A percentile compares a stretch with the other conserved stretches of the same genome.
Conservation (phyloP, 2,329 filamentous ascomycete genomes). For the Aspergillus glaucus region DNA sequence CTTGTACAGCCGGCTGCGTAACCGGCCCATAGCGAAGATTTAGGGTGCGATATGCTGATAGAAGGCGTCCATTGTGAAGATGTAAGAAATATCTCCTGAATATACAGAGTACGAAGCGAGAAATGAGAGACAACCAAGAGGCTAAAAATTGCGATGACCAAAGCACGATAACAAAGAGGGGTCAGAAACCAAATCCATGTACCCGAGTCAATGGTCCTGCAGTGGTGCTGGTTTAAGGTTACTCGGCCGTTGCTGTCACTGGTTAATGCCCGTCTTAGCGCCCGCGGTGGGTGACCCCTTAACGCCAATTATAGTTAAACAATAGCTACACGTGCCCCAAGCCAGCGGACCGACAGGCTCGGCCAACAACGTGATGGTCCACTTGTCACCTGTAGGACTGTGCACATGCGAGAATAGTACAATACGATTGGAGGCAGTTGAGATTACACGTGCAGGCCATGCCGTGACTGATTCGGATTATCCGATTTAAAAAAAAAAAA, state of each 20-base stretch:
- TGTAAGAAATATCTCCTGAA: background rate
- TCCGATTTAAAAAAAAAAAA: background rate
- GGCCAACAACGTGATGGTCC: background rate
- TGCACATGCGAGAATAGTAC: background rate
- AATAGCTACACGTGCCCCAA: background rate
- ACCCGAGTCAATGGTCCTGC: background rate
- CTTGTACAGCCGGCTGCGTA: constrained; percentile 34
- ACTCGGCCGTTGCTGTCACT: background rate
- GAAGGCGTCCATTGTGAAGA: background rate
- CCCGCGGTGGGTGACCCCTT: background rate
- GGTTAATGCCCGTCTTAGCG: background rate
- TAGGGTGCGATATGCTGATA: background rate
- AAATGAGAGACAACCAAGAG: constrained; percentile 1
- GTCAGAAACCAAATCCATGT: background rate
- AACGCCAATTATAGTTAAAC: too few relatives aligned
- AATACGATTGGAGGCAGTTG: too few relatives aligned
- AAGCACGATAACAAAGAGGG: background rate
- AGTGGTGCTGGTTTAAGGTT: background rate
- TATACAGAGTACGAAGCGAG: background rate
- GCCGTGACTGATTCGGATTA: too few relatives aligned
- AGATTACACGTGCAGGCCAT: background rate
- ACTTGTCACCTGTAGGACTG: background rate
- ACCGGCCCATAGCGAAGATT: constrained; percentile 23
- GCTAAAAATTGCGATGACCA: too few relatives aligned
- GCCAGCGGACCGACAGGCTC: background rate